Evolutionary conservation across 768 basidiomycete genomes (phyloP), one percentile per base, ranked within the genome.

Genomic region (Hirschioporus abietinus): DNA sequence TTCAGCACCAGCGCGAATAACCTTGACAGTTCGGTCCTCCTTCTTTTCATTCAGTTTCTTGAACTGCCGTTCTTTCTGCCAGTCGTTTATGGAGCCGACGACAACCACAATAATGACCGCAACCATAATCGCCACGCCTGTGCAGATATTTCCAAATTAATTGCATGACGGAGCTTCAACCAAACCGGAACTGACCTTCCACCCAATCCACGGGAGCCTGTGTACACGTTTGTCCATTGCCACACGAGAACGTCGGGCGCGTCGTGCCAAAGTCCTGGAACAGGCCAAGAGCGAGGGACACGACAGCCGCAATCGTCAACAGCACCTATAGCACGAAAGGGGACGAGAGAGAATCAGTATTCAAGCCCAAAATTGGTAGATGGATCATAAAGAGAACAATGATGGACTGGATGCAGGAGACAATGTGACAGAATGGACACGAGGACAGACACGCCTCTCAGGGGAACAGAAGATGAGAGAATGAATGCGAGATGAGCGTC

Each of bases 11-110:
- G 85, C 79, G 15, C 95, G 88, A 67, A 94, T 88, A 64, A 91
- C 89, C 76, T 95, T 95, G 71, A 95, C 88, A 6, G 84, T 86
- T 27, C 97, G 91, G 71, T 96, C 97, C 66, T 99, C 96, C 77
- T 96, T 96, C 78, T 96, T 91, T 71, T 91, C 92, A 73, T 98
- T 99, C 58, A 99, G 84, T 23, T 81, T 82, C 72, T 90, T 88
- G 81, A 99, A 99, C 78, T 99, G 97, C 1, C 89, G 88, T 76
- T 99, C 97, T 77, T 99, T 99, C 77, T 98, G 95, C 91, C 93
- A 99, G 77, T 99, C 97, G 73, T 98, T 99, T 59, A 98, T 70
- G 15, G 95, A 95, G 34, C 96, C 96, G 66, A 99, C 96, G 58
- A 94, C 72, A 66, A 93, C 90, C 26, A 93, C 91, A 58, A 93